Conservation (phyloP, 768 basidiomycete genomes). For the Rhodotorula diobovata region DNA sequence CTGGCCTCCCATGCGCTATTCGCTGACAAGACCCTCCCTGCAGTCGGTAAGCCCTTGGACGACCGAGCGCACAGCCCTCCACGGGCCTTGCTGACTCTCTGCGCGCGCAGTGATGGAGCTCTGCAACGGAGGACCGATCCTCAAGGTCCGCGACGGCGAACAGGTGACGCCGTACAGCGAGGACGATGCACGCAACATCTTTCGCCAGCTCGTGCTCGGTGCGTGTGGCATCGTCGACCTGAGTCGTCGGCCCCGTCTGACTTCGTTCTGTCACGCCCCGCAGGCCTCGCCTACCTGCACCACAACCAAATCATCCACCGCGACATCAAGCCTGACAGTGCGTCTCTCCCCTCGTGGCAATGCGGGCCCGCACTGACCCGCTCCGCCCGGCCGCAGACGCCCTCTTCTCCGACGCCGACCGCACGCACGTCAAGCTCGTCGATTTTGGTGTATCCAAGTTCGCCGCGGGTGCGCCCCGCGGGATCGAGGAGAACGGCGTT, state of each 20-base stretch:
- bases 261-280: too few species aligned
- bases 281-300: slow-evolving; percentile 40
- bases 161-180: slow-evolving; percentile 28
- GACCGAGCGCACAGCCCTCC: not conserved
- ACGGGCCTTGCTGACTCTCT: not conserved
- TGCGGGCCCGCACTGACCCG: not conserved
- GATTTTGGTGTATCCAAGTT: slow-evolving; percentile 98
- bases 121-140: slow-evolving; percentile 35
- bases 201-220: slow-evolving; percentile 41
- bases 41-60: slow-evolving; percentile 15
- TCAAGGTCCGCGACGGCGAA: slow-evolving; percentile 24
- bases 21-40: not conserved
- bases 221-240: not conserved
- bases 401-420: slow-evolving; percentile 72
- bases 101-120: slow-evolving; percentile 34
- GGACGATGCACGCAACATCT: slow-evolving; percentile 39
- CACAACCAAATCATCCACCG: slow-evolving; percentile 43
- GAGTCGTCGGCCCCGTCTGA: not conserved
- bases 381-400: slow-evolving; percentile 58
- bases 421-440: slow-evolving; percentile 79
- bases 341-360: not conserved
- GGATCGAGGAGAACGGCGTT: slow-evolving; percentile 52
- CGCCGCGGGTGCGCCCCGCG: slow-evolving; percentile 50
- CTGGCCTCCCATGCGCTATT: not conserved
- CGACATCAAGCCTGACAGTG: slow-evolving; percentile 45